phyloP scores from a whole-genome alignment of 192 early-diverging fungal genomes.

The Linnemannia elongata region DNA sequence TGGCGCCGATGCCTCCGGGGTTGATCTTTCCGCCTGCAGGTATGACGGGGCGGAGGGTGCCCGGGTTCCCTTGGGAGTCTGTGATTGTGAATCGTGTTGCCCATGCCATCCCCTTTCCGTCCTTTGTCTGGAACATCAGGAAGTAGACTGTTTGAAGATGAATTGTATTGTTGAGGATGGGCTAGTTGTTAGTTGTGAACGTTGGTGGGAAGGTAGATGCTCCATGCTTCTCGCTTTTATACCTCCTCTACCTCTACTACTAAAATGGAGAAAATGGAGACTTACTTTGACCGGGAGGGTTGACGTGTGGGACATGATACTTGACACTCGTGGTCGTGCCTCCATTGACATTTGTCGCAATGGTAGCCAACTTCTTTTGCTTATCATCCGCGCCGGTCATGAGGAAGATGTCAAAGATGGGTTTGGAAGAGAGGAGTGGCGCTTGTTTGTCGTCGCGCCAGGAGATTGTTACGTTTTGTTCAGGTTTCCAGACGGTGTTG shows the following conservation, averaged over 20 bases:
- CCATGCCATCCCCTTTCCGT: conserved; percentile 31
- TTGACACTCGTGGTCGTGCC: conserved; percentile 25
- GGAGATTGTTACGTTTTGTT: conserved; percentile 28
- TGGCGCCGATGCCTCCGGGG: conserved; percentile 33
- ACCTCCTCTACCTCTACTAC: background rate
- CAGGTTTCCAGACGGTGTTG: conserved; percentile 39
- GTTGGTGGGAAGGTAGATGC: too few species aligned
- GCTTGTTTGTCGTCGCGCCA: conserved; percentile 36
- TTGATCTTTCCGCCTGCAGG: conserved; percentile 41
- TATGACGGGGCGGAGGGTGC: conserved; percentile 30
- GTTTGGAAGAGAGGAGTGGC: conserved; percentile 18
- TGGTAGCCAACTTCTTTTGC: conserved; percentile 39
- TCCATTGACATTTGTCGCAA: conserved; percentile 40
- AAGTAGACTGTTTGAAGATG: conserved; percentile 42
- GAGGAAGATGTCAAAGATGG: conserved; percentile 50
- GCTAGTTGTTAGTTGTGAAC: background rate
- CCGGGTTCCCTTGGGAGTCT: conserved; percentile 27
- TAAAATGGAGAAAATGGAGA: background rate
- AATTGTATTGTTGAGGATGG: background rate
- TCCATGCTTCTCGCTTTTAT: too few species aligned
- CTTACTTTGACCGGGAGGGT: conserved; percentile 50
- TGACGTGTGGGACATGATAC: conserved; percentile 42
- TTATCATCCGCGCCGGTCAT: conserved; percentile 51
- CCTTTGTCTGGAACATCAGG: conserved; percentile 50
- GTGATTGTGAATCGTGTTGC: conserved; percentile 52